A percentile compares a stretch with the other conserved stretches of the same genome.
Conservation (phyloP, 2,329 filamentous ascomycete genomes). For the Fusarium nisikadoi region DNA sequence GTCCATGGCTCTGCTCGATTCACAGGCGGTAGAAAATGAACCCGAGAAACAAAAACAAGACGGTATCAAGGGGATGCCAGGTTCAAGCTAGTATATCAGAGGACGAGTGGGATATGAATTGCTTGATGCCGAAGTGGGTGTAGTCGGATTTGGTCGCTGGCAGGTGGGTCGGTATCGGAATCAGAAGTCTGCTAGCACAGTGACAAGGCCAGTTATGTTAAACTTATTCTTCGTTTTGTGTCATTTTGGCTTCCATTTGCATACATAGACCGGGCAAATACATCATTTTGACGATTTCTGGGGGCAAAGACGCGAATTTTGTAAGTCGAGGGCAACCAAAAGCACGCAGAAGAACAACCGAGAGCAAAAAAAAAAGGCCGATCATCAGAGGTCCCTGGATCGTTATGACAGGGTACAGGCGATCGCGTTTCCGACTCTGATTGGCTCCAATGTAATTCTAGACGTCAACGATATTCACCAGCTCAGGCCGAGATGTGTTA, state of each 20-base stretch:
- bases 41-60: not conserved
- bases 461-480: slow-evolving; percentile 36
- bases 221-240: not conserved
- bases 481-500: slow-evolving; percentile 6
- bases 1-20: slow-evolving; percentile 48
- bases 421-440: slow-evolving; percentile 2
- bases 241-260: not conserved
- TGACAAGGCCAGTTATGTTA: not conserved
- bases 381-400: slow-evolving; percentile 30
- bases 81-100: slow-evolving; percentile 25
- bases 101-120: slow-evolving; percentile 17
- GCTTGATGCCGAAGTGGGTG: slow-evolving; percentile 40
- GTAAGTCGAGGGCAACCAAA: not conserved
- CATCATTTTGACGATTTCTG: not conserved
- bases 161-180: slow-evolving; percentile 28
- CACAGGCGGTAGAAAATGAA: not conserved
- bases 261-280: not conserved
- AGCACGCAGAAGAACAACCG: slow-evolving; percentile 3
- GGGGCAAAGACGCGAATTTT: not conserved
- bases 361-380: not conserved
- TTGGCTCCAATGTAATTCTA: slow-evolving; percentile 28
- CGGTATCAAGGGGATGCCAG: not conserved
- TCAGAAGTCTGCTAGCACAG: slow-evolving; percentile 19
- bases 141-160: slow-evolving; percentile 32
- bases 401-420: not conserved